Conservation (phyloP, 2,329 filamentous ascomycete species). For the Sporothrix brunneoviolacea region DNA sequence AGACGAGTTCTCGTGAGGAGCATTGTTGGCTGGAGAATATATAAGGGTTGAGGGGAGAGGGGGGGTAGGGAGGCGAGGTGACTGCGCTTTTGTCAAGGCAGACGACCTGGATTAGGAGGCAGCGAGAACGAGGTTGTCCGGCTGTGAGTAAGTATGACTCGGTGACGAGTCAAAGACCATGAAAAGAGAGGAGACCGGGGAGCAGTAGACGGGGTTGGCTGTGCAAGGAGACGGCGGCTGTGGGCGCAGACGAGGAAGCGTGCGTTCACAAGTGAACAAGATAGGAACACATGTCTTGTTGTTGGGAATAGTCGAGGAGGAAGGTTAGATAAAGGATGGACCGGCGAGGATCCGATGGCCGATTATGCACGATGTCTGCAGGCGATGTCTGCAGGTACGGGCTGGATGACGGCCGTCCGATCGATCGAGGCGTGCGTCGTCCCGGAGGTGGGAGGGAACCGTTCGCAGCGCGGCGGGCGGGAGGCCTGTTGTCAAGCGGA, state of each 20-base stretch:
- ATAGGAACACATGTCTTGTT: constrained; percentile 13
- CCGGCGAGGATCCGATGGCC: no score
- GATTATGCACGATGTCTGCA: constrained; percentile 13
- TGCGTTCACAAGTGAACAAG: constrained; percentile 16
- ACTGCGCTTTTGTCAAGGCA: background rate
- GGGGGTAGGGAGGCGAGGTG: background rate
- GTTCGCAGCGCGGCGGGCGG: no score
- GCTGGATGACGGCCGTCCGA: constrained; percentile 3
- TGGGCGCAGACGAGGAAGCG: constrained; percentile 14
- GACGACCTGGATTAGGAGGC: background rate
- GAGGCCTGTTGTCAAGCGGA: no score
- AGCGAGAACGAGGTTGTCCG: background rate
- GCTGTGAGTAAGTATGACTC: constrained; percentile 11
- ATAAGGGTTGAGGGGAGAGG: constrained; percentile 13
- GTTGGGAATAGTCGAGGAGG: no score
- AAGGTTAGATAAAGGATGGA: background rate
- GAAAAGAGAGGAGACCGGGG: constrained; percentile 13
- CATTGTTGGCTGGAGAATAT: constrained; percentile 42
- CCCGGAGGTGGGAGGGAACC: background rate
- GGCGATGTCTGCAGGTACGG: constrained; percentile 22
- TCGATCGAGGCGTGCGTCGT: constrained; percentile 2
- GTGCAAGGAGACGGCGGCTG: constrained; percentile 12
- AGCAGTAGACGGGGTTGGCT: constrained; percentile 11
- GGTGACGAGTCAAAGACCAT: constrained; percentile 7
- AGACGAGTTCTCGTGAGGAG: constrained; percentile 46